Evolutionary conservation across 1,139 yeast species (phyloP).

Genomic region (Casaregolazyma suthepensis): DNA sequence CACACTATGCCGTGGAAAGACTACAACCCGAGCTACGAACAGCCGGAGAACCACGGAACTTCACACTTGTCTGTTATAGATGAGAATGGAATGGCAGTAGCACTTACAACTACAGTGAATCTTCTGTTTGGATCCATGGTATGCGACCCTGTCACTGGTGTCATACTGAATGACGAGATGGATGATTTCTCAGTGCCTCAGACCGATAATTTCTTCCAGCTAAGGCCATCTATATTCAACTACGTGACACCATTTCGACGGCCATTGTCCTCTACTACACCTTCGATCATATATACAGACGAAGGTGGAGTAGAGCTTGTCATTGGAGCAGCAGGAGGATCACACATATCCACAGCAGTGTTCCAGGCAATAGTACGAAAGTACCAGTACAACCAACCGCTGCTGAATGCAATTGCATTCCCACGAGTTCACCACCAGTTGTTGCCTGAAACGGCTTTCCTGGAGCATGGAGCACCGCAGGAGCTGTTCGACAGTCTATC

Average conservation of each 20-base stretch:
- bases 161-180: conserved; percentile 85
- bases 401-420: conserved; percentile 64
- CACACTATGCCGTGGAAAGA: conserved; percentile 61
- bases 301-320: conserved; percentile 51
- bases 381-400: conserved; percentile 49
- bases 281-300: conserved; percentile 56
- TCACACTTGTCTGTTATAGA: conserved; percentile 80
- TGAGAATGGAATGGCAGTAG: conserved; percentile 60
- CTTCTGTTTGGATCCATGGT: conserved; percentile 75
- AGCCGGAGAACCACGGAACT: conserved; percentile 78
- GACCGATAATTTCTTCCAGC: conserved; percentile 65
- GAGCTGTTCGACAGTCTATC: conserved; percentile 30
- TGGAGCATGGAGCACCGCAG: conserved; percentile 45
- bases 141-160: conserved; percentile 75
- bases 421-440: conserved; percentile 90
- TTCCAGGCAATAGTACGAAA: conserved; percentile 70
- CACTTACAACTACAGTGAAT: conserved; percentile 89
- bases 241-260: conserved; percentile 68
- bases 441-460: conserved; percentile 59
- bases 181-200: conserved; percentile 85
- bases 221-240: conserved; percentile 76
- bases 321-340: conserved; percentile 94
- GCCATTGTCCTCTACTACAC: conserved; percentile 80
- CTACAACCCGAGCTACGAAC: conserved; percentile 73
- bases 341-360: conserved; percentile 78